Conservation (phyloP, 139 green algal genomes). For the Pleodorina starrii region DNA sequence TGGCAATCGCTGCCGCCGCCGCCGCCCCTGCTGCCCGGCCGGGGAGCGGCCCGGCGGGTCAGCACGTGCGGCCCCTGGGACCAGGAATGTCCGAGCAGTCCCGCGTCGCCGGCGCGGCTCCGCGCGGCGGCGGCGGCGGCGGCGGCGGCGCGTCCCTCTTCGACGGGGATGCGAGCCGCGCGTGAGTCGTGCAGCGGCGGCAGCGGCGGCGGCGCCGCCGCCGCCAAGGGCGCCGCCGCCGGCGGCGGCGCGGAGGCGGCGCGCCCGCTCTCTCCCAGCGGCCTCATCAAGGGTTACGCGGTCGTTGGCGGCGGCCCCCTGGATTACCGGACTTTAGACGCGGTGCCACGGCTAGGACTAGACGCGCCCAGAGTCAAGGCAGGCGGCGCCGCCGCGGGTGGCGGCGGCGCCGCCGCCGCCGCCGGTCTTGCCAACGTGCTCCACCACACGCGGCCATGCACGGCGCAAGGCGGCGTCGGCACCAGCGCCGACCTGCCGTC, state of each 20-base stretch:
- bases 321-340: not conserved
- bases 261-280: not conserved
- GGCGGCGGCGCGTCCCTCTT: no score
- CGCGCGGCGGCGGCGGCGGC: conserved; percentile 1
- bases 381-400: not conserved
- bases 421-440: not conserved
- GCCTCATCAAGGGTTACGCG: not conserved
- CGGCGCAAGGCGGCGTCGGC: not conserved
- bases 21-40: not conserved
- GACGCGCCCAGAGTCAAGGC: not conserved
- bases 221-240: not conserved
- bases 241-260: not conserved
- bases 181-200: not conserved
- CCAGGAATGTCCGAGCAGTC: not conserved
- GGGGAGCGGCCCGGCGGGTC: not conserved
- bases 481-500: not conserved
- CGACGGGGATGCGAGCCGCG: no score
- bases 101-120: not conserved
- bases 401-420: not conserved
- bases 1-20: not conserved
- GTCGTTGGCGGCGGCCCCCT: not conserved
- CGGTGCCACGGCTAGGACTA: not conserved
- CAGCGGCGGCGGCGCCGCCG: no score
- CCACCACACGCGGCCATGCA: not conserved
- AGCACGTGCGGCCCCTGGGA: not conserved